Evolutionary conservation across 1,284 basidiomycete species (phyloP).

Genomic region (Irpex lacteus): DNA sequence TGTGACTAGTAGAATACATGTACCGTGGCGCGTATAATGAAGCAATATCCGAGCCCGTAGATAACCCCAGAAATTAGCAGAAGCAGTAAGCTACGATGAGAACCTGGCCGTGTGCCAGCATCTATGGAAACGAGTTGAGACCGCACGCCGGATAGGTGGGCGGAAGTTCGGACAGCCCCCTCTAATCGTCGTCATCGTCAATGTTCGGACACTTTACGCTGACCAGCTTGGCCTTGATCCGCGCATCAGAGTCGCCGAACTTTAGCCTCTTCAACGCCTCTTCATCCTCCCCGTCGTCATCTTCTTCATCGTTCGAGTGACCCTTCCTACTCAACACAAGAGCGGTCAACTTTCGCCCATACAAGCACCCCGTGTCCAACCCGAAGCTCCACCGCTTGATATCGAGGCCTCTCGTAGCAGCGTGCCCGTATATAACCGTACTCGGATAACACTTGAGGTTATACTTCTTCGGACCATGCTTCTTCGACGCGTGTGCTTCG

Average conservation of each 20-base stretch:
- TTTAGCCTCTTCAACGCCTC: conserved; percentile 13
- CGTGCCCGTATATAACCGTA: conserved; percentile 82
- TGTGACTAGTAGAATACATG: too few species aligned
- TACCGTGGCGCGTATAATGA: too few species aligned
- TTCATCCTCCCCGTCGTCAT: conserved; percentile 15
- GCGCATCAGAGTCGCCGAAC: conserved; percentile 24
- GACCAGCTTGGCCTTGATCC: conserved; percentile 22
- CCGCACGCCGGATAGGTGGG: not conserved
- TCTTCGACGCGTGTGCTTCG: conserved; percentile 8
- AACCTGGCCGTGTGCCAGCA: too few species aligned
- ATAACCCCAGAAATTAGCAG: too few species aligned
- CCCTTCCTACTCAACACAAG: conserved; percentile 43
- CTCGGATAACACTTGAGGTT: conserved; percentile 67
- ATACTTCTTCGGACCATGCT: conserved; percentile 12
- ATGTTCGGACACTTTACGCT: conserved; percentile 18
- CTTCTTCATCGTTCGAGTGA: conserved; percentile 10
- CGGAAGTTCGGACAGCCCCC: not conserved
- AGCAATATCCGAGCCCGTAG: too few species aligned
- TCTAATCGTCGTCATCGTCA: not conserved
- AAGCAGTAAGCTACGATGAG: too few species aligned
- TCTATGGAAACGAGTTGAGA: too few species aligned
- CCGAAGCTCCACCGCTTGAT: conserved; percentile 78
- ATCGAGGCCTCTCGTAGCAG: conserved; percentile 73
- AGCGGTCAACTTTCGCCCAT: conserved; percentile 51
- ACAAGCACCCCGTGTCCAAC: conserved; percentile 81